Base-by-base conservation (phyloP, 2,329 filamentous ascomycete genomes). In the Cordyceps farinosa region DNA sequence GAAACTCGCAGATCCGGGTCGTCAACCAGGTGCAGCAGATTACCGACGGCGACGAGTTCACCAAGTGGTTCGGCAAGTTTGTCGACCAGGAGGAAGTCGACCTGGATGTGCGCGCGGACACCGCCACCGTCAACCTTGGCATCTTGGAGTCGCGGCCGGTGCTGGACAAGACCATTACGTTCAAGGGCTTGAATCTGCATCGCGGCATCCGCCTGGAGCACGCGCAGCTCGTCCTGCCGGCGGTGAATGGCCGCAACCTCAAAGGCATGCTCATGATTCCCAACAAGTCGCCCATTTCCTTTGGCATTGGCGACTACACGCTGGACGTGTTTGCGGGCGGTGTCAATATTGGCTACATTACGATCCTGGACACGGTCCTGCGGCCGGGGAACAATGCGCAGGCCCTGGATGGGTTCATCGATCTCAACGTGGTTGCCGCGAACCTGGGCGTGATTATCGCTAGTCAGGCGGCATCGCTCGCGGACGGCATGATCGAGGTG, bases 291-390 rank as follows among this genome's bases (percentile, higher is more conserved):
- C 54, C 54, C 27, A 47, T 57, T 7, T 17, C 54, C 8, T 57
- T 57, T 34, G 54, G 54, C 13, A 57, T 57, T 22, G 54, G 54
- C 32, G 29, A 57, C 40, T 57, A 57, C 22, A 57, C 54, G 15
- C 32, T 47, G 38, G 54, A 57, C n/a, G 27, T 57, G 32, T 57
- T 57, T n/a, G 54, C 54, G 11, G 54, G 27, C 1, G 54, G 13
- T 17, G 32, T 57, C 40, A 57, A 57, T 22, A 44, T 57, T 22
- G 54, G 54, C 38, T 22, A 57, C 54, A 57, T 57, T 32, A 57
- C 54, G 5, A 57, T 57, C 32, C 6, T 8, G 9, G 30, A 57
- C 40, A 45, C 54, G 29, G 42, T 57, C 10, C n/a, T 57, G 42
- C 7, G 2, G 5, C 54, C 54, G 8, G 54, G 54, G 9, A 36